Base-by-base conservation (phyloP, 148 eudicot species). In the Salicornia ramosissima region DNA sequence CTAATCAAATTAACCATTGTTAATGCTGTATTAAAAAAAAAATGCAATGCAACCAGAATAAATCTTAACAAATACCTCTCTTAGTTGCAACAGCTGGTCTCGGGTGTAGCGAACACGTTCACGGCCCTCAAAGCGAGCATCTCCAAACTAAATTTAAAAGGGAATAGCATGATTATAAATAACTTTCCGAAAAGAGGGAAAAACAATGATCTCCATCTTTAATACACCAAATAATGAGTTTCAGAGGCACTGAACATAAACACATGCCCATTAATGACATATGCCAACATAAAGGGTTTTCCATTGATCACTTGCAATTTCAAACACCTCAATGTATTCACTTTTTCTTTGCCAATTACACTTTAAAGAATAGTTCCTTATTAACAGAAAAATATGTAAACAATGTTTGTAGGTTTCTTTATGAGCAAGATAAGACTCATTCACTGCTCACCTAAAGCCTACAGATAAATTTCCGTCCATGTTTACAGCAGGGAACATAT, bases 41-140 rank as follows among this genome's bases (percentile, higher is more conserved):
- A 10, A 69, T 14, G 53, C 10, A 47, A 11, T 3, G 8, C 24
- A 47, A 67, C 34, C 22, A 43, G 53, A 50, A 61, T 10, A 72
- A 10, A 62, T 62, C 25, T 22, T 4, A 64, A 14, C 9, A 24
- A 46, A 77, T 87, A 94, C 99, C 99, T 91, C 91, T 69, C 91
- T 84, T 50, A 94, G 83, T 60, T 89, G 89, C 53, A 91, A 46
- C 72, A 94, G 86, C 79, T 86, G 93, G 66, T 91, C 96, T 57
- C 90, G 79, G 54, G 84, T 78, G 79, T 83, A 94, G 53, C 84
- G 89, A 71, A 94, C 72, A 18, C 87, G 86, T 75, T 94, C 97
- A 75, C 76, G 90, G 57, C 83, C 78, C 67, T 94, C 99, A 71
- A 91, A 88, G 28, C 96, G 81, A 64, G 87, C 81, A 65, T 89